Evolutionary conservation across 768 basidiomycete species (phyloP).

Genomic region (Macrocybe gigantea): DNA sequence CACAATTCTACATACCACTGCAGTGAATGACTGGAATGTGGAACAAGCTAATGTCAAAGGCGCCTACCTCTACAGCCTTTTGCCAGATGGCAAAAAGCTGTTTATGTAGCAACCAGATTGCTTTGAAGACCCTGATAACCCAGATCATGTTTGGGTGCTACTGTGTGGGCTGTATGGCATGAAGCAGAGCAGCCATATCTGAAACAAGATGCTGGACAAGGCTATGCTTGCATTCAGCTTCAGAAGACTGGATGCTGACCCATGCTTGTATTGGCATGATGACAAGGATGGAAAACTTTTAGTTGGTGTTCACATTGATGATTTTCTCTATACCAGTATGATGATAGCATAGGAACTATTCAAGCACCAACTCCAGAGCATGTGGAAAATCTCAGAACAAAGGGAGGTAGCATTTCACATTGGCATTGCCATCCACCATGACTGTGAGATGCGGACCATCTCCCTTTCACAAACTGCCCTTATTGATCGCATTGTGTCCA

Average conservation of each 20-base stretch:
- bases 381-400: conserved; percentile 26
- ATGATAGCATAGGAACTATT: conserved; percentile 8
- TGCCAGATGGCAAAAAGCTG: neutral
- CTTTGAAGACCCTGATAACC: conserved; percentile 17
- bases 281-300: conserved; percentile 14
- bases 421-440: conserved; percentile 25
- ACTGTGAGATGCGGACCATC: conserved; percentile 11
- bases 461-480: conserved; percentile 18
- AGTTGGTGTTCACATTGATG: conserved; percentile 28
- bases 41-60: conserved; percentile 21
- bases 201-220: conserved; percentile 22
- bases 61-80: conserved; percentile 4
- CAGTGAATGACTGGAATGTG: conserved; percentile 25
- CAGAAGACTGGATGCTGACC: conserved; percentile 18
- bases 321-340: conserved; percentile 16
- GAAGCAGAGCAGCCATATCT: conserved; percentile 29
- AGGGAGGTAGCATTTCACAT: conserved; percentile 19
- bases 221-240: conserved; percentile 24
- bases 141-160: conserved; percentile 18
- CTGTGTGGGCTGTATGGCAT: conserved; percentile 27
- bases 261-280: conserved; percentile 24
- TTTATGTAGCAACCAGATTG: conserved; percentile 22
- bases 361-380: conserved; percentile 17
- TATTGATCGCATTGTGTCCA: conserved; percentile 17
- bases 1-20: conserved; percentile 28